Evolutionary conservation across 139 green algal genomes (phyloP).

Genomic region (Parachlorella kessleri): DNA sequence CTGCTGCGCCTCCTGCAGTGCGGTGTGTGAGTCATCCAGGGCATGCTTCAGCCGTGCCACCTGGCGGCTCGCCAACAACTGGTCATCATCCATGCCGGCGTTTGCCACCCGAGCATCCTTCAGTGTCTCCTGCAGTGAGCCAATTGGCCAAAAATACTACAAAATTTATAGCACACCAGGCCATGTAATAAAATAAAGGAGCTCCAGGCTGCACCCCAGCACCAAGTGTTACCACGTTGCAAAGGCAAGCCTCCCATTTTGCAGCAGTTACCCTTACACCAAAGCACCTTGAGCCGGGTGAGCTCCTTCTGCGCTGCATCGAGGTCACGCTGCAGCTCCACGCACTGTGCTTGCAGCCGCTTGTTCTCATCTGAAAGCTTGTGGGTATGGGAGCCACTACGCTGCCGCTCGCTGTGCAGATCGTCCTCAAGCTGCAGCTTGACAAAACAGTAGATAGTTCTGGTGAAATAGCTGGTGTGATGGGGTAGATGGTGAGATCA

Average conservation of each 20-base stretch:
- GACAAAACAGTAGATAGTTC: too few relatives aligned
- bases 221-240: too few relatives aligned
- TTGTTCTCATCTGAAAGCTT: slow-evolving; percentile 26
- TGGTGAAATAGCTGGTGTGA: too few relatives aligned
- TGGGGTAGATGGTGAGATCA: too few relatives aligned
- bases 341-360: neutral
- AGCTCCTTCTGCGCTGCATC: slow-evolving; percentile 5
- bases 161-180: too few relatives aligned
- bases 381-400: slow-evolving; percentile 8
- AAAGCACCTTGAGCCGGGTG: slow-evolving; percentile 13
- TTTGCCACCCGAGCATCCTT: slow-evolving; percentile 9
- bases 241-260: too few relatives aligned
- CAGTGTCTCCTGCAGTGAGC: slow-evolving; percentile 9
- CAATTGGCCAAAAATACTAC: too few relatives aligned
- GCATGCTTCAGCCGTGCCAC: slow-evolving; percentile 21
- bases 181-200: too few relatives aligned
- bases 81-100: slow-evolving; percentile 26
- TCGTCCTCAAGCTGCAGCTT: slow-evolving; percentile 23
- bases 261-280: too few relatives aligned
- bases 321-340: slow-evolving; percentile 25
- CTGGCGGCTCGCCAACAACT: slow-evolving; percentile 9
- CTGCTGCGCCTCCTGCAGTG: slow-evolving; percentile 12
- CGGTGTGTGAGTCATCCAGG: slow-evolving; percentile 11
- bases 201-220: too few relatives aligned
- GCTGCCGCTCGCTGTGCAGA: slow-evolving; percentile 22